Evolutionary conservation across 2,329 filamentous ascomycete genomes (phyloP).

Genomic region (Curvularia lunata): DNA sequence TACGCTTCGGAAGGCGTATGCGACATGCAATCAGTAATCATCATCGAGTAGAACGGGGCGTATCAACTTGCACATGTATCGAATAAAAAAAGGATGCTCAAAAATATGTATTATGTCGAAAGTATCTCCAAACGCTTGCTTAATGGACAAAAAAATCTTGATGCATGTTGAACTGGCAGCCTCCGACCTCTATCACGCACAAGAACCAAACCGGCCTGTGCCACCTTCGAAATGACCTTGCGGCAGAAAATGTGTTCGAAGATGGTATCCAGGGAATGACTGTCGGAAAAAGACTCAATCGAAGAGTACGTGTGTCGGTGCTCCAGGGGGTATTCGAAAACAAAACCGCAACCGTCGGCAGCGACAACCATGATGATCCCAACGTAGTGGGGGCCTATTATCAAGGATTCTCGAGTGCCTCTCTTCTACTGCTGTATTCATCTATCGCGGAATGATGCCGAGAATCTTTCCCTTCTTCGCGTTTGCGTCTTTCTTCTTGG

Average conservation of each 20-base stretch:
- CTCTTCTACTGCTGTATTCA: not conserved
- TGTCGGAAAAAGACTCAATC: conserved; percentile 3
- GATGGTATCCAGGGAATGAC: not conserved
- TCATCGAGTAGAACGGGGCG: not conserved
- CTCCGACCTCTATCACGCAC: not conserved
- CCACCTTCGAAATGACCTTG: not conserved
- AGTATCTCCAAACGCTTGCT: conserved; percentile 8
- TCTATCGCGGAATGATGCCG: conserved; percentile 31
- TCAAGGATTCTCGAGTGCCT: not conserved
- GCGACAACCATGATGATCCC: not conserved
- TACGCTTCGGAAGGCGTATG: conserved; percentile 2
- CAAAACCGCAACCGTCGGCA: not conserved
- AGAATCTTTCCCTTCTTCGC: conserved; percentile 35
- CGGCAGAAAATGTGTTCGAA: not conserved
- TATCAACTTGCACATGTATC: not conserved
- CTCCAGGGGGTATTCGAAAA: conserved; percentile 1
- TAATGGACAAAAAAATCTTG: not conserved
- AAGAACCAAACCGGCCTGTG: not conserved
- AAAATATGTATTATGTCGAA: conserved; percentile 18
- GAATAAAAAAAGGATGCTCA: not conserved
- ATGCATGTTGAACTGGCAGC: not conserved
- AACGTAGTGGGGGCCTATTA: not conserved
- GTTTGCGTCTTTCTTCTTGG: conserved; percentile 35
- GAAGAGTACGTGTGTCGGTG: conserved; percentile 1
- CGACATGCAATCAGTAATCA: not conserved